phyloP scores from a whole-genome alignment of 2,329 filamentous ascomycete species.

The Diaporthe sp. region DNA sequence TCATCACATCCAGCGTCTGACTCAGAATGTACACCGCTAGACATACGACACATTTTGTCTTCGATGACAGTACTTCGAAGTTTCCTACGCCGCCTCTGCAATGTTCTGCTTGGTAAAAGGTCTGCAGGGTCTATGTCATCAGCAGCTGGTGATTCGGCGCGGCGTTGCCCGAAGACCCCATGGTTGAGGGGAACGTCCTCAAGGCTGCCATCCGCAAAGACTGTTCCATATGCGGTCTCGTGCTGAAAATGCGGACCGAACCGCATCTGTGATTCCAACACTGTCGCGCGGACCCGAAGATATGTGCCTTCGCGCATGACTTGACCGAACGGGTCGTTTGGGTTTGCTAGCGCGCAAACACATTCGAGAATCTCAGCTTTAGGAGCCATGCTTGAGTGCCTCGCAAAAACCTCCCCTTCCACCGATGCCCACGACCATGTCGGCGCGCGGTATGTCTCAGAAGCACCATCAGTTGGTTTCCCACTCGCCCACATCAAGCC shows the following conservation, averaged over 20 bases:
- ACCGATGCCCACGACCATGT: not conserved
- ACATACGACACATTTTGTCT: not conserved
- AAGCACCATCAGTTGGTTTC: fast-evolving
- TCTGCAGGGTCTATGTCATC: not conserved
- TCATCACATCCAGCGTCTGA: not conserved
- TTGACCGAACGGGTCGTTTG: not conserved
- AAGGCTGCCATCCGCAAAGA: not conserved
- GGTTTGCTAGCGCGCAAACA: not conserved
- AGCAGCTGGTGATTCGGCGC: not conserved
- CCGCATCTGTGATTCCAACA: not conserved
- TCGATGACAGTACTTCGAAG: not conserved
- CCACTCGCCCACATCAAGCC: not conserved
- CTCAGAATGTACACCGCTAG: not conserved
- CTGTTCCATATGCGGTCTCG: not conserved
- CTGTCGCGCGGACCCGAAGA: not conserved
- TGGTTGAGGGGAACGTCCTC: not conserved
- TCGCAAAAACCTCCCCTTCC: not conserved
- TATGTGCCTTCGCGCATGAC: not conserved
- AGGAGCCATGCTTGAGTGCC: not conserved
- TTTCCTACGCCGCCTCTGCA: not conserved
- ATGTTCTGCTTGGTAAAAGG: not conserved
- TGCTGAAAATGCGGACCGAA: not conserved
- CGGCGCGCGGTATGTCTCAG: not conserved
- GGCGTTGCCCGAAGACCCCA: not conserved
- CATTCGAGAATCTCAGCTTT: not conserved